phyloP scores from a whole-genome alignment of 345 rosid genomes.

The Erucastrum elatum region DNA sequence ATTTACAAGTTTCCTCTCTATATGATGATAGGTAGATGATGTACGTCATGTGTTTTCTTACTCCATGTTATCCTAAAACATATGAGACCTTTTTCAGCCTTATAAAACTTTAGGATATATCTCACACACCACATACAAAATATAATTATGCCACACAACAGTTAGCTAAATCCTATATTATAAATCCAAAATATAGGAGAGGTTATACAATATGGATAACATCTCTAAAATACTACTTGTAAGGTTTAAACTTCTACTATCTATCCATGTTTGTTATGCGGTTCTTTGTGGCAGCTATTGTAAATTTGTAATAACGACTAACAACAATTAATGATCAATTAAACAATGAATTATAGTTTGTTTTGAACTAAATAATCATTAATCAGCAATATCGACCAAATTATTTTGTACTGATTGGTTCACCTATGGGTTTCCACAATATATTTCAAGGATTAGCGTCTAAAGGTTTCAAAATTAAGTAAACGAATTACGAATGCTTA shows the following conservation, averaged over 20 bases:
- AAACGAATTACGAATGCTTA: background rate
- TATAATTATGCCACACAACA: conserved; percentile 1
- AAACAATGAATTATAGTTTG: background rate
- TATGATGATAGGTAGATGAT: conserved; percentile 16
- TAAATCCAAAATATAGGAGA: background rate
- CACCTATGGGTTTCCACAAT: background rate
- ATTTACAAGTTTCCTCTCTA: background rate
- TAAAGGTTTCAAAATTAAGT: background rate
- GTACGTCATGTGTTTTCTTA: conserved; percentile 20
- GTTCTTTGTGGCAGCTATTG: background rate
- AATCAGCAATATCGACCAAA: background rate
- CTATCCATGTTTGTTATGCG: background rate
- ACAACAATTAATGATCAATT: background rate
- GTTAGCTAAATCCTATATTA: background rate
- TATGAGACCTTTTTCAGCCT: conserved; percentile 13
- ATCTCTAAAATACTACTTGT: background rate
- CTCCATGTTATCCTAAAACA: conserved; percentile 22
- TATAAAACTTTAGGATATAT: background rate
- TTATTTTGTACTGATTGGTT: background rate
- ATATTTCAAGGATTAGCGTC: background rate
- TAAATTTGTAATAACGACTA: background rate
- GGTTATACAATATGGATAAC: background rate
- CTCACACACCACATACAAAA: conserved; percentile 17
- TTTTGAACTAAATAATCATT: background rate
- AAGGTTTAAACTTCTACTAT: background rate